A percentile compares a stretch with the other conserved stretches of the same genome.
These are phyloP conservation scores for Mycena latifolia DNA, from an alignment of 768 basidiomycete species.

Conservation along the genomic window DNA sequence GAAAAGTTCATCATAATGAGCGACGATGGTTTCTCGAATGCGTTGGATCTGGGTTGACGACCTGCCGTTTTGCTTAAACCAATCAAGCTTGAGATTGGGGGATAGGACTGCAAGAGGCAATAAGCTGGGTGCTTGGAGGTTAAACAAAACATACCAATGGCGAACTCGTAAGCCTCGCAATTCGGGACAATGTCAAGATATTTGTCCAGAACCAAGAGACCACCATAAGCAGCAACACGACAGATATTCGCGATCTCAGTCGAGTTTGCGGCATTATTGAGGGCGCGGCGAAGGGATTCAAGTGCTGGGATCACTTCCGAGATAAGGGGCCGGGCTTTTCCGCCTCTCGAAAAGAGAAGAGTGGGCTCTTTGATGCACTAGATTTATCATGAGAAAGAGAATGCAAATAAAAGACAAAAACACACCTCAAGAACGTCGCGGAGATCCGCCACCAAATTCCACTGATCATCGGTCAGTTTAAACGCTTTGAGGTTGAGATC, in stretches of 20 bases:
- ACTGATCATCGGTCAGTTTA: constrained; percentile 10
- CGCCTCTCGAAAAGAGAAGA: constrained; percentile 10
- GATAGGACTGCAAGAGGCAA: not conserved
- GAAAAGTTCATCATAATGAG: constrained; percentile 8
- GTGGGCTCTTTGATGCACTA: constrained; percentile 17
- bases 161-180: constrained; percentile 24
- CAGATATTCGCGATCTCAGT: constrained; percentile 12
- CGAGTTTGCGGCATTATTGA: not conserved
- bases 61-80: constrained; percentile 8
- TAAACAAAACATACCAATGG: constrained; percentile 8
- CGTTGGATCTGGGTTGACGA: not conserved
- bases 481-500: constrained; percentile 15
- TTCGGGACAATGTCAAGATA: constrained; percentile 9
- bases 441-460: constrained; percentile 12
- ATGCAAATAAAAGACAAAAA: not conserved
- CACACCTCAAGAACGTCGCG: too few relatives aligned
- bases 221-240: constrained; percentile 28
- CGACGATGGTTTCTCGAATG: not conserved
- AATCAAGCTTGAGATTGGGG: constrained; percentile 15
- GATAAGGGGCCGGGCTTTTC: constrained; percentile 16
- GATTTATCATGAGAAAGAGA: not conserved
- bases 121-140: not conserved
- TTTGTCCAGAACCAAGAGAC: not conserved
- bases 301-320: constrained; percentile 21
- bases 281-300: constrained; percentile 9